Conservation (phyloP, 768 basidiomycete genomes). For the Podaxis pistillaris region DNA sequence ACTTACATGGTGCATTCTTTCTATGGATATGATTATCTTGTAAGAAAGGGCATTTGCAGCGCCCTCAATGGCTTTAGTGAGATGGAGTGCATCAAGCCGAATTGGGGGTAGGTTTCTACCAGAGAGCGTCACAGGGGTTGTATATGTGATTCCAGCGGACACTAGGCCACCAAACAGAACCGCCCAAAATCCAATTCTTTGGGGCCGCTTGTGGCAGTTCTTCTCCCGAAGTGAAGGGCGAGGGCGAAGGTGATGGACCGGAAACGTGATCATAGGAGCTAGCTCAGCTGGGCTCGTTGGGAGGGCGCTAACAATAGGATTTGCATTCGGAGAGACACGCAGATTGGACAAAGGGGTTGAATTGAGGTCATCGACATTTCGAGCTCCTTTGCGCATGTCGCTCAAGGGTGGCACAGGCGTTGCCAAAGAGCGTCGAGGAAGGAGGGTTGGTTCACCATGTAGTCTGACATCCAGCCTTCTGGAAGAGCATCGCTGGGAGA, state of each 20-base stretch:
- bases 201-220: not conserved
- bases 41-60: too few species aligned
- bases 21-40: too few species aligned
- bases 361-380: not conserved
- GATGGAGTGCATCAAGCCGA: too few species aligned
- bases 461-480: not conserved
- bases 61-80: too few species aligned
- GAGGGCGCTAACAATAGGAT: not conserved
- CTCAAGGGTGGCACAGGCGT: not conserved
- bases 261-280: not conserved
- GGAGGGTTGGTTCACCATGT: not conserved
- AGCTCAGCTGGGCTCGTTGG: not conserved
- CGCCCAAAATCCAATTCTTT: not conserved
- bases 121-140: too few species aligned
- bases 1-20: too few species aligned
- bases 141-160: too few species aligned
- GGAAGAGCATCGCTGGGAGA: not conserved
- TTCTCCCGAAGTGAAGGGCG: not conserved
- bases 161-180: too few species aligned
- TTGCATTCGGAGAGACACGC: not conserved
- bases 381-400: not conserved
- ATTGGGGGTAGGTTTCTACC: too few species aligned
- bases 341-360: not conserved
- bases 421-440: not conserved
- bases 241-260: not conserved